Base-by-base conservation (phyloP, 1,284 basidiomycete genomes). In the Ceratobasidium sp. region DNA sequence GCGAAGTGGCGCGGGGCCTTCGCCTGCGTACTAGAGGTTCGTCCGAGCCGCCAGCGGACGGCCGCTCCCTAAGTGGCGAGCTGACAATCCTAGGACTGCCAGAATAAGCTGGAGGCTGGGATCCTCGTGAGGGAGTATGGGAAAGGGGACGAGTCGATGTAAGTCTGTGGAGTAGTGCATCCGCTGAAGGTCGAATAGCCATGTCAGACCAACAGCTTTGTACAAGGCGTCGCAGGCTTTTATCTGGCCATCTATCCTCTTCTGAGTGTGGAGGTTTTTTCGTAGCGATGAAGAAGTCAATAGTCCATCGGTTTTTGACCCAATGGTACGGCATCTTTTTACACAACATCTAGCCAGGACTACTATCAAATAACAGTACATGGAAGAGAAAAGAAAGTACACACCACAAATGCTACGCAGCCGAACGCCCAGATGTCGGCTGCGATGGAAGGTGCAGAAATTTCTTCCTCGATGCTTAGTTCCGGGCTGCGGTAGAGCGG, bases 381-480 rank as follows among this genome's bases (percentile, higher is more conserved):
- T 18, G 44, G 6, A 51, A 18, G 23, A 53, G 46, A 68, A 39
- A 64, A 1, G 4, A 44, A 64, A 46, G 23, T 0, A 46, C 40
- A 9, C 61, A 80, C 81, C 60, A 53, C 69, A 12, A 53, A 70
- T 40, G 69, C 63, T 12, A 68, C 77, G 2, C 53, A 51, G 39
- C 58, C 77, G n/a, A 75, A 61, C 23, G 72, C 72, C 72, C 72
- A 75, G 2, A 75, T 60, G 33, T 75, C 72, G 20, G 72, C 40
- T n/a, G 55, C 42, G 18, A 49, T n/a, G 9, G 72, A 51, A 13
- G 72, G 56, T 3, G 58, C 18, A 7, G 33, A 42, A 7, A 51
- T 13, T 12, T 75, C 72, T n/a, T 64, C 60, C 23, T 72, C 70
- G 23, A n/a, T 61, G 20, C 28, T 46, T 28, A 75, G 42, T 13